These are phyloP conservation scores for Leishmania turanica DNA, from an alignment of 208 protist species.

Conservation along the genomic window DNA sequence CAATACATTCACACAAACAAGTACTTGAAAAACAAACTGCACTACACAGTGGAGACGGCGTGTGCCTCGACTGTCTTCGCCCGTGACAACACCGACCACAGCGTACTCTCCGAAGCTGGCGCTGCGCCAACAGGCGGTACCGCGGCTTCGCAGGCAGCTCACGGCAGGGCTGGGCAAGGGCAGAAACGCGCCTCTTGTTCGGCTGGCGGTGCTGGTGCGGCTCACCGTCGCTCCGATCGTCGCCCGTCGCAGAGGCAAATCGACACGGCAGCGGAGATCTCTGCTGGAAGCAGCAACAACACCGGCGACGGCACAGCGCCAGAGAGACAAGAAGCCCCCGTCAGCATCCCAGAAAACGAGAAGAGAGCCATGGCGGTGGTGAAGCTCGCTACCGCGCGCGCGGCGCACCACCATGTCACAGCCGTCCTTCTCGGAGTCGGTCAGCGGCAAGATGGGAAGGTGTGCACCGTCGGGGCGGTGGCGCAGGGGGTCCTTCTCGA, in stretches of 20 bases:
- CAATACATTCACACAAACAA: slow-evolving; percentile 63
- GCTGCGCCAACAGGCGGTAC: background rate
- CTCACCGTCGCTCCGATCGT: background rate
- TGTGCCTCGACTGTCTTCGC: slow-evolving; percentile 4
- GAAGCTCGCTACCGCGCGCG: slow-evolving; percentile 34
- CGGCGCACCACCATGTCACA: slow-evolving; percentile 41
- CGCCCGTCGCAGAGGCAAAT: background rate
- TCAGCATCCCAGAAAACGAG: slow-evolving; percentile 3
- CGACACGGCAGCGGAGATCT: background rate
- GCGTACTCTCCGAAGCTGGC: background rate
- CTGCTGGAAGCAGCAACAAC: slow-evolving; percentile 10
- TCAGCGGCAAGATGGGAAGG: slow-evolving; percentile 56
- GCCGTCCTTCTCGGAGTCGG: slow-evolving; percentile 65
- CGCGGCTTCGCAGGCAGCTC: background rate
- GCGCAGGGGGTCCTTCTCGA: slow-evolving; percentile 30
- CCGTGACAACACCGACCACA: background rate
- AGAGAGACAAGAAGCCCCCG: background rate
- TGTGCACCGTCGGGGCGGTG: slow-evolving; percentile 43
- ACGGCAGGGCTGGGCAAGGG: background rate
- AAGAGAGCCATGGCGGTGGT: slow-evolving; percentile 39
- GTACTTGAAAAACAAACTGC: slow-evolving; percentile 51
- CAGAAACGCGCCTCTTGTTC: background rate
- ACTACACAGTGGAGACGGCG: slow-evolving; percentile 79
- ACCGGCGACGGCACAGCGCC: background rate
- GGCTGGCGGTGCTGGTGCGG: background rate